A percentile compares a stretch with the other conserved stretches of the same genome.
phyloP scores from a whole-genome alignment of 208 protist genomes.

The Crithidia mellificae region DNA sequence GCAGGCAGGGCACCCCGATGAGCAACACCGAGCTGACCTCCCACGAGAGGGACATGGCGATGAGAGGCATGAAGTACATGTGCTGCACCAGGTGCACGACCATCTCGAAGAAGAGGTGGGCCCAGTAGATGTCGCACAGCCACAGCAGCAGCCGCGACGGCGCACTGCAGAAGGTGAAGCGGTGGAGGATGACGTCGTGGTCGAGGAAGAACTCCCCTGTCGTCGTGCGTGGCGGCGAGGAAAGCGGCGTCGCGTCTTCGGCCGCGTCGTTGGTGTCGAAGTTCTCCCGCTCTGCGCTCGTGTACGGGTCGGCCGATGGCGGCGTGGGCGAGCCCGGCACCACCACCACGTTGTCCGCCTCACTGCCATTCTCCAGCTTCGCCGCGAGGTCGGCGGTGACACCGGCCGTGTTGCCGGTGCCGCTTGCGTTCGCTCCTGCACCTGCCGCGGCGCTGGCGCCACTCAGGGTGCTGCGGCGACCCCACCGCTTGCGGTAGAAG shows the following conservation, averaged over 20 bases:
- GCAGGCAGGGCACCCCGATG: conserved; percentile 48
- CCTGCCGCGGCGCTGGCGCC: too few species aligned
- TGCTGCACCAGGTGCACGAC: conserved; percentile 66
- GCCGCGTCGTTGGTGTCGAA: background rate
- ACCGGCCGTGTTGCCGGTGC: too few species aligned
- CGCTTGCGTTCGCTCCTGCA: too few species aligned
- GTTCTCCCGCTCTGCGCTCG: background rate
- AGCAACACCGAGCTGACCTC: conserved; percentile 46
- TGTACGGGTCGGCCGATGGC: background rate
- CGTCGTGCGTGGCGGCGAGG: conserved; percentile 16
- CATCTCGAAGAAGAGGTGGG: conserved; percentile 62
- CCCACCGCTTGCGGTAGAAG: conserved; percentile 40
- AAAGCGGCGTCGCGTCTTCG: background rate
- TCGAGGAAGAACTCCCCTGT: conserved; percentile 48
- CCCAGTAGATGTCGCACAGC: conserved; percentile 78
- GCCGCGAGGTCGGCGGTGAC: too few species aligned
- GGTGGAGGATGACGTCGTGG: conserved; percentile 55
- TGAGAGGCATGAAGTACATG: conserved; percentile 83
- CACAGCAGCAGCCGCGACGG: conserved; percentile 55
- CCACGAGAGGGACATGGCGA: conserved; percentile 80
- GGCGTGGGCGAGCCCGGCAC: background rate
- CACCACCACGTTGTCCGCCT: conserved; percentile 11
- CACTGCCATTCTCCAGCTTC: background rate
- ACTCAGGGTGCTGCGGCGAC: conserved; percentile 2
- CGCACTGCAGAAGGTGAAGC: conserved; percentile 62